Base-by-base conservation (phyloP, 1,284 basidiomycete genomes). In the Leccinum fuscescens region DNA sequence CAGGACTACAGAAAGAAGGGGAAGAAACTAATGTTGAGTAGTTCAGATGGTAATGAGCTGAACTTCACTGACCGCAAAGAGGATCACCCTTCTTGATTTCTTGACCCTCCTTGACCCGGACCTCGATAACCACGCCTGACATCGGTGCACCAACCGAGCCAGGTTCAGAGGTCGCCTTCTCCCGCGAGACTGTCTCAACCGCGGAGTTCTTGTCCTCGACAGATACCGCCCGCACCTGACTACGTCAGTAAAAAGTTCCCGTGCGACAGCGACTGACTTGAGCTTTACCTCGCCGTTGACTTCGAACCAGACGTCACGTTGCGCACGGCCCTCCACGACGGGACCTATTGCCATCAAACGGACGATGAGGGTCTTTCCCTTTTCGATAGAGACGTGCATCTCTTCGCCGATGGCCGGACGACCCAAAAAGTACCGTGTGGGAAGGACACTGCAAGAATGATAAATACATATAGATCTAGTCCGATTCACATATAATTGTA, bases 31-130 rank as follows among this genome's bases (percentile, higher is more conserved):
- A 71, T 54, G 65, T 56, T 22, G 52, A 42, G 20, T 15, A 14
- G 27, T 27, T 54, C 46, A 15, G 17, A 48, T 35, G 17, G 27
- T 14, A 54, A 58, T 4, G 17, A 1, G 55, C 24, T 31, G 37
- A 49, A 57, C 49, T 11, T 14, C 52, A 80, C 88, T 77, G 73
- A 90, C 89, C 86, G 77, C 89, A 92, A 63, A 95, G 79, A 65
- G 94, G 92, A 78, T 99, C 97, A 63, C 97, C 97, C 76, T 94
- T 96, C 88, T 93, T 97, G 78, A 99, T 94, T 72, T 95, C 89
- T 64, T 95, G 91, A 54, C 94, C 95, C 77, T 98, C 96, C 80
- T 97, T 94, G 63, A 97, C 96, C 67, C 96, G 85, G 56, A 99
- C 94, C 77, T 99, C 97, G 27, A 99, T 92, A 56, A 99, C 94